Base-by-base conservation (phyloP, 352 stramenopile genomes). In the Lagenidium giganteum region DNA sequence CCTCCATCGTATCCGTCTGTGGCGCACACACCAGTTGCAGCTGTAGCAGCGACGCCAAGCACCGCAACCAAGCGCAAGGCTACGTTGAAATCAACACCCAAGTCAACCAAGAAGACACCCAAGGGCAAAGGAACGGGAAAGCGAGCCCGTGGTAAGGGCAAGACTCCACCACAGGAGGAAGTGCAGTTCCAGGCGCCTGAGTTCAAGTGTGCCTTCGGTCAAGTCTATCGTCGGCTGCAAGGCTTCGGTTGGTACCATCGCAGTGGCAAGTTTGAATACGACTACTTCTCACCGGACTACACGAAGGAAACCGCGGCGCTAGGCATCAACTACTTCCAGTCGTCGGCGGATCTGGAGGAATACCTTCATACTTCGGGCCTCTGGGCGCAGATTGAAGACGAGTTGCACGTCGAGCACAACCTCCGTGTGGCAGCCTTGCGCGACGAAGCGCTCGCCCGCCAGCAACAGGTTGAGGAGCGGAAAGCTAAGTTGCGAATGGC, bases 201-300 rank as follows among this genome's bases (percentile, higher is more conserved):
- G 47, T 84, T 84, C 56, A 46, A 49, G 17, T 68, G 64, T 46
- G 65, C 63, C 16, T 82, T 84, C 36, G 71, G 71, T 20, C 60
- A 74, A 24, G 55, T 84, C 37, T 80, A 82, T 35, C 24, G 57
- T 20, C 66, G 52, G 34, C 49, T 84, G 25, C 64, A 84, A 47
- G 46, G 65, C 5, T 37, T 64, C 11, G 71, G 71, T 18, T 84
- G 68, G 68, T 47, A 64, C 32, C 64, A 80, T 48, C 61, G 45
- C 9, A 59, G 31, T n/a, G 71, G 71, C 12, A 49, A 48, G 32
- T 84, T 84, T 22, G 71, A 76, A 48, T 84, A 84, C 43, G 71
- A 84, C 42, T 84, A 84, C 60, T 84, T 84, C 26, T 63, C 68
- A n/a, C 71, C 71, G 11, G 62, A 52, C 5, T 80, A 74, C 57